Evolutionary conservation across 306 rosid genomes (phyloP), one percentile per base, ranked within the genome.

Genomic region (Dalbergia cochinchinensis): DNA sequence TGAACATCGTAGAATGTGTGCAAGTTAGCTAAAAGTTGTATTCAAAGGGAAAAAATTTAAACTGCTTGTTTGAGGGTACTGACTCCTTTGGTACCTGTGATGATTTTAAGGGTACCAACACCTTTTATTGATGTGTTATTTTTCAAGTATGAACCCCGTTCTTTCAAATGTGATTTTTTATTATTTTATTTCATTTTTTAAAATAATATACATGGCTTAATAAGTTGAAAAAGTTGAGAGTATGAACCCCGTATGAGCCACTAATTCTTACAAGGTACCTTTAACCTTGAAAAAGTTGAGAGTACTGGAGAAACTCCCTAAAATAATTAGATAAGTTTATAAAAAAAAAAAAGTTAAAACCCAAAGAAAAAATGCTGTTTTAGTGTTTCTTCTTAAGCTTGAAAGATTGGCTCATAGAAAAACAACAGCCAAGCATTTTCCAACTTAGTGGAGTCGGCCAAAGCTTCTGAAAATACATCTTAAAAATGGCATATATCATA

Each of bases 11-110:
- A 62, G 57, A 47, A 33, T 42, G 41, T 68, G 39, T 45, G 59
- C 66, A 80, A n/a, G 80, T 76, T 39, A 42, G 65, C 48, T 68
- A 78, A 54, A 54, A 18, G 60, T 18, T 54, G 22, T 54, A 5
- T 54, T n/a, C 11, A 3, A 5, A 7, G 22, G 60, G 8, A 15
- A 54, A 54, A 16, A 5, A 4, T 14, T 51, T 6, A 16, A 12
- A 18, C 22, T 10, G 20, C 3, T 1, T 54, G 26, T 54, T 54
- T 54, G 60, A 54, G 60, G 11, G 41, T 37, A 37, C 41, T 6
- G 7, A 37, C 5, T 3, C 7, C 41, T 4, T 37, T 37, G 41
- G 7, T 37, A 37, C 7, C 6, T 1, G 5, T 4, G 41, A 4
- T 35, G 6, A 35, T 35, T 35, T 35, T 35, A 35, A 35, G 41